Percentiles rank a stretch among this genome's conserved stretches.
Conservation (phyloP, 352 stramenopile species). For the Globisporangium barbulae region DNA sequence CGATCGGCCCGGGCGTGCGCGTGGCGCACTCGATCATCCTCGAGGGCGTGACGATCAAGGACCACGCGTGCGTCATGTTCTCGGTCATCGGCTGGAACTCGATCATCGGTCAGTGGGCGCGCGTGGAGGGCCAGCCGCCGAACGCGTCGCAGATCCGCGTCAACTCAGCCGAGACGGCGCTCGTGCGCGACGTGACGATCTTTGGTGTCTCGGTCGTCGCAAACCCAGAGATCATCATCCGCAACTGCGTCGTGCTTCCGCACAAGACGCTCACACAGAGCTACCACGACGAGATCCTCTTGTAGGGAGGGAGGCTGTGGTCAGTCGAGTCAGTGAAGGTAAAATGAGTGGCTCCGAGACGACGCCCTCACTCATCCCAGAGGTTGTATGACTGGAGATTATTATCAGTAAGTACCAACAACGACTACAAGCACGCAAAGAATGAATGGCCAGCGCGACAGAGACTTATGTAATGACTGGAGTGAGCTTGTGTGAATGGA, state of each 20-base stretch:
- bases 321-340: neutral
- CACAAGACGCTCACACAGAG: constrained; percentile 87
- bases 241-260: constrained; percentile 87
- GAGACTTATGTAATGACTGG: neutral
- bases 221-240: constrained; percentile 86
- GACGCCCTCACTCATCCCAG: neutral
- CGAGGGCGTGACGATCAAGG: constrained; percentile 85
- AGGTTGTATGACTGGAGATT: constrained; percentile 11
- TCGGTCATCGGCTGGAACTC: constrained; percentile 89
- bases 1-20: constrained; percentile 73
- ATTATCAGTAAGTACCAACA: neutral
- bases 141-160: constrained; percentile 73
- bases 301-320: constrained; percentile 36
- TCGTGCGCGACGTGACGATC: constrained; percentile 89
- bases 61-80: constrained; percentile 86
- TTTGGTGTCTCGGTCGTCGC: constrained; percentile 87
- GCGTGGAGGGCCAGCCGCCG: constrained; percentile 77
- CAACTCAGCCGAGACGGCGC: constrained; percentile 59
- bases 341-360: neutral
- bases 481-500: neutral
- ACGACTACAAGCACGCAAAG: neutral
- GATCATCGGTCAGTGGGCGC: constrained; percentile 84
- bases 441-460: neutral
- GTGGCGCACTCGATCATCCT: constrained; percentile 89
- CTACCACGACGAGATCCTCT: constrained; percentile 88